These are phyloP conservation scores for Ambrosia artemisiifolia DNA, from an alignment of 129 eudicot species.

Conservation along the genomic window DNA sequence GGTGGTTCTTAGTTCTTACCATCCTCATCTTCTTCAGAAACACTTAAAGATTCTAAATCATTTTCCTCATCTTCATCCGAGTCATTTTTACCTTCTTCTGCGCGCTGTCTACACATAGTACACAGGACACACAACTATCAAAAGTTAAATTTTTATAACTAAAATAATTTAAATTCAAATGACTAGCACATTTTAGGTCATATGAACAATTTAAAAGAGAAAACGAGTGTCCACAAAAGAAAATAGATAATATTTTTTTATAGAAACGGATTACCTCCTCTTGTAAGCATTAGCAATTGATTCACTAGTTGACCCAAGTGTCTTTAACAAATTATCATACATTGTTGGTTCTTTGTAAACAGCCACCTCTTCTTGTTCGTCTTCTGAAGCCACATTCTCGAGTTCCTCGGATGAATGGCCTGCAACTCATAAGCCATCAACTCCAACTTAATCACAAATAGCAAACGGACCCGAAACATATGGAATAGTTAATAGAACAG, in stretches of 20 bases:
- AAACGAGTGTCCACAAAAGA: not conserved
- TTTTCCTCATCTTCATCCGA: conserved; percentile 55
- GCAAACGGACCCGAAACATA: too few relatives aligned
- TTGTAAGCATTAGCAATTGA: conserved; percentile 50
- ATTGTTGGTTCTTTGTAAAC: conserved; percentile 49
- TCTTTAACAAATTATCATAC: conserved; percentile 61
- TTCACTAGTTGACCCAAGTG: conserved; percentile 48
- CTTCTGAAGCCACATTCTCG: conserved; percentile 40
- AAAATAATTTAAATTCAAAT: not conserved
- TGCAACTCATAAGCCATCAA: conserved; percentile 6
- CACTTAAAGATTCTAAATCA: conserved; percentile 37
- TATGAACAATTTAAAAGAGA: not conserved
- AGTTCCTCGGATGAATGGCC: conserved; percentile 41
- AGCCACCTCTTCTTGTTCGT: conserved; percentile 42
- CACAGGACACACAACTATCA: conserved; percentile 14
- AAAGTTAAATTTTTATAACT: conserved; percentile 1
- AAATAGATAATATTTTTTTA: not conserved
- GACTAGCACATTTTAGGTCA: not conserved
- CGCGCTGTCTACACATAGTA: conserved; percentile 49
- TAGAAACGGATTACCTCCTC: conserved; percentile 39
- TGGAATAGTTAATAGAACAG: too few relatives aligned
- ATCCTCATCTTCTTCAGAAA: conserved; percentile 39
- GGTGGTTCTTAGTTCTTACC: conserved; percentile 22
- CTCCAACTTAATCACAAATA: not conserved
- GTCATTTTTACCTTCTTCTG: conserved; percentile 79